These are phyloP conservation scores for Fagus crenata DNA, from an alignment of 306 rosid genomes.

Conservation along the genomic window DNA sequence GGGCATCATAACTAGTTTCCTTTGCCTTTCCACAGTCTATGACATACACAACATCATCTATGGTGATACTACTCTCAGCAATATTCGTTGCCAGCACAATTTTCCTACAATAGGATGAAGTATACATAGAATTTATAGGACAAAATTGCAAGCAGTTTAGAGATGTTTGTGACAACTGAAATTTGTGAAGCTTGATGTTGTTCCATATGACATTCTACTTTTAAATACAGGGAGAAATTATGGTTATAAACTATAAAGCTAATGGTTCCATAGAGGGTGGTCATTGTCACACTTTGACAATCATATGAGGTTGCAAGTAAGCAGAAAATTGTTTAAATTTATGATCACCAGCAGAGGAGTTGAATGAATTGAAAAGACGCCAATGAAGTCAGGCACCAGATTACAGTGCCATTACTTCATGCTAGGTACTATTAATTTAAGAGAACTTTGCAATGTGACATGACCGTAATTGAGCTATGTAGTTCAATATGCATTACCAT, in stretches of 20 bases:
- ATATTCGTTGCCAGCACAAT: constrained; percentile 95
- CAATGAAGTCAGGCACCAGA: not conserved
- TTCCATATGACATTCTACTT: not conserved
- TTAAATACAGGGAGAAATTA: not conserved
- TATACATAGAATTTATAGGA: constrained; percentile 25
- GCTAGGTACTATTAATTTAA: not conserved
- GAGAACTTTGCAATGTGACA: not conserved
- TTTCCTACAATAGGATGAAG: constrained; percentile 61
- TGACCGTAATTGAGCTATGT: not conserved
- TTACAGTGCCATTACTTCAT: not conserved
- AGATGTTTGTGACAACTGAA: not conserved
- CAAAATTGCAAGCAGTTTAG: constrained; percentile 19
- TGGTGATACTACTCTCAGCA: constrained; percentile 98
- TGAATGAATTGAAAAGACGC: not conserved
- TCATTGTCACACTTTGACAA: not conserved
- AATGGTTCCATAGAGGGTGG: not conserved
- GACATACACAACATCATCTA: constrained; percentile 93
- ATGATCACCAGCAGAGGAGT: not conserved
- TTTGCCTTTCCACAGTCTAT: constrained; percentile 98
- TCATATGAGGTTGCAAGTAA: not conserved
- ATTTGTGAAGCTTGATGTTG: not conserved
- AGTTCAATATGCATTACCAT: not conserved
- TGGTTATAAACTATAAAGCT: constrained; percentile 9
- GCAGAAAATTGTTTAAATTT: not conserved
- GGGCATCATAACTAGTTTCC: constrained; percentile 97